A percentile compares a stretch with the other conserved stretches of the same genome.
phyloP scores from a whole-genome alignment of 2,329 filamentous ascomycete species.

The Fusarium sp. region DNA sequence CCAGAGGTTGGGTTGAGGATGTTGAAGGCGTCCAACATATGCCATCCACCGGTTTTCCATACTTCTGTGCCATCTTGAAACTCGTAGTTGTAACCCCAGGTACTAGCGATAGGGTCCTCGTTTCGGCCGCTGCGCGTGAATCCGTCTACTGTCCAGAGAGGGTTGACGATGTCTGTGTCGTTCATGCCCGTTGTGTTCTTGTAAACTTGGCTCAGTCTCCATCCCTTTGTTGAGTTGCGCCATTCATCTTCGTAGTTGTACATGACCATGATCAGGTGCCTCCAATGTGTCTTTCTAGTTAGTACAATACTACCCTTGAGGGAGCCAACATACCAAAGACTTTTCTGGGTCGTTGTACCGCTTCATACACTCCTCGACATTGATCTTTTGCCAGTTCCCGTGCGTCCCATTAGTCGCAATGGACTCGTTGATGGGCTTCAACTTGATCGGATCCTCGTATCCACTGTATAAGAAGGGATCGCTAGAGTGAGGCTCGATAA shows the following conservation, averaged over 20 bases:
- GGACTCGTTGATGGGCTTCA: conserved; percentile 9
- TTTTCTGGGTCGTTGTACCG: conserved; percentile 18
- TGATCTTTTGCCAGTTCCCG: neutral
- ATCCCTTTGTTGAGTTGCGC: conserved; percentile 13
- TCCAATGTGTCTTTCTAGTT: conserved; percentile 11
- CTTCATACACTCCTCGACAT: neutral
- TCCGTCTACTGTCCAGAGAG: conserved; percentile 9
- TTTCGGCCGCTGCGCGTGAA: conserved; percentile 3
- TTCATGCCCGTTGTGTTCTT: conserved; percentile 1
- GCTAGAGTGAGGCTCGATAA: too few species aligned
- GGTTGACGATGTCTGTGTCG: neutral
- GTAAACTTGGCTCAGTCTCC: conserved; percentile 22
- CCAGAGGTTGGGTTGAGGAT: conserved; percentile 9
- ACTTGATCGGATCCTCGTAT: too few species aligned
- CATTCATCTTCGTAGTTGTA: conserved; percentile 8
- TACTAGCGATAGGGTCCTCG: too few species aligned
- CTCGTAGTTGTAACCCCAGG: rapidly evolving
- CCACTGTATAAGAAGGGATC: too few species aligned
- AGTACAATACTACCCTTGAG: neutral
- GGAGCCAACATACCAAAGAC: neutral
- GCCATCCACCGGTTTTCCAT: neutral
- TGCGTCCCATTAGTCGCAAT: neutral
- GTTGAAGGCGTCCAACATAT: neutral
- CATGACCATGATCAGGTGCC: conserved; percentile 25
- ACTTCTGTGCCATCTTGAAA: rapidly evolving